Percentiles rank a stretch among this genome's conserved stretches.
Conservation (phyloP, 495 filamentous ascomycete genomes). For the Astrothelium macrocarpum region DNA sequence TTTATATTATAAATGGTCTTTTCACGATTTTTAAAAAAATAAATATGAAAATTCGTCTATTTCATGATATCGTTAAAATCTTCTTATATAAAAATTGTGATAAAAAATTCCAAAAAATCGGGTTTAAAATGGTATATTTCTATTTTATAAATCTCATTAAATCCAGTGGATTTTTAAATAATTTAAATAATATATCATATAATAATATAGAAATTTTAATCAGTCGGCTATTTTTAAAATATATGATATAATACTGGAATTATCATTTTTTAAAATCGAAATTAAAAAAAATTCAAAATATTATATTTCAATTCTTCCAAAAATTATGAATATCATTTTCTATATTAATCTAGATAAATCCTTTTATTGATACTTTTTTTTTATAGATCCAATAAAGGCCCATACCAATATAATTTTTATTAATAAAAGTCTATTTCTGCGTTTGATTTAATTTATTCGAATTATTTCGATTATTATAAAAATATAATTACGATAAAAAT, state of each 20-base stretch:
- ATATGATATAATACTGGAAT: slow-evolving; percentile 12
- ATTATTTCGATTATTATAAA: neutral
- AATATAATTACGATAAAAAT: neutral
- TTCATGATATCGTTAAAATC: slow-evolving; percentile 3
- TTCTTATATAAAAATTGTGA: slow-evolving; percentile 9
- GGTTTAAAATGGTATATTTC: neutral
- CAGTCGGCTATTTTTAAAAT: slow-evolving; percentile 6
- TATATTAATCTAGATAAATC: neutral
- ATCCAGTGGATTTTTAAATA: neutral
- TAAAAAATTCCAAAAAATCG: neutral
- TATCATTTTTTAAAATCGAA: slow-evolving; percentile 1
- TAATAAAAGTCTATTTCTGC: neutral
- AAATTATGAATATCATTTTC: neutral
- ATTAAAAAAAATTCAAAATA: neutral
- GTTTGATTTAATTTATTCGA: slow-evolving; percentile 9
- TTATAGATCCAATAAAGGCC: neutral
- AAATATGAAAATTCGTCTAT: neutral
- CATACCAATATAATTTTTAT: neutral
- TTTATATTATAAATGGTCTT: neutral
- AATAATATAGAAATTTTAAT: neutral
- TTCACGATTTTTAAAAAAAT: neutral
- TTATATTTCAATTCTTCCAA: neutral
- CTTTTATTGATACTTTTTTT: neutral
- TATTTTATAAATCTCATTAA: neutral
- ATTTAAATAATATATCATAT: neutral